Evolutionary conservation across 1,284 basidiomycete species (phyloP).

Genomic region (Irpex sp.): DNA sequence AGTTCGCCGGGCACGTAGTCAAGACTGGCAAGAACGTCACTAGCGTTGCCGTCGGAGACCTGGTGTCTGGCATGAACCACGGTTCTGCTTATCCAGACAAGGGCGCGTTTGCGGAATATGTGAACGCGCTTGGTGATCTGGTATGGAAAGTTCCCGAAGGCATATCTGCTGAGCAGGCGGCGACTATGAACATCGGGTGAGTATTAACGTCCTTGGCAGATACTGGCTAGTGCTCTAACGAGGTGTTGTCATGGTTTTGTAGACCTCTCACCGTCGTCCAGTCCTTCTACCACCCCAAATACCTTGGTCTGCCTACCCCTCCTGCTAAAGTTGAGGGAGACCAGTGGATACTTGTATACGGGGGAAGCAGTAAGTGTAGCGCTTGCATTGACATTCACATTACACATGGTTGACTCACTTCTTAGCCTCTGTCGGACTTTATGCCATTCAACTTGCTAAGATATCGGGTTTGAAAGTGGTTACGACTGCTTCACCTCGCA

Average conservation of each 20-base stretch:
- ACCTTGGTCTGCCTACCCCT: conserved; percentile 24
- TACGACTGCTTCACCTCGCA: conserved; percentile 36
- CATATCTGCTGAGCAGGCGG: conserved; percentile 32
- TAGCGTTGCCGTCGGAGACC: conserved; percentile 17
- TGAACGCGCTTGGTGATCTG: conserved; percentile 28
- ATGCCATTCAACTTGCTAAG: conserved; percentile 41
- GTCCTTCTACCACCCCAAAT: conserved; percentile 26
- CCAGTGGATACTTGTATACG: conserved; percentile 28
- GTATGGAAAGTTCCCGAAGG: conserved; percentile 29
- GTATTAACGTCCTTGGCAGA: conserved; percentile 5
- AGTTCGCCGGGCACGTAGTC: conserved; percentile 20
- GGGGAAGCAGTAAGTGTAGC: conserved; percentile 26
- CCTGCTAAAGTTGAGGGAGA: conserved; percentile 16
- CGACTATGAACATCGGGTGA: conserved; percentile 34
- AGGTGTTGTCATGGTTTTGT: neutral
- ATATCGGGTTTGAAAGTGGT: conserved; percentile 37
- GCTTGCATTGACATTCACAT: neutral
- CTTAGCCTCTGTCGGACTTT: conserved; percentile 37
- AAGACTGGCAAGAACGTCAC: conserved; percentile 20
- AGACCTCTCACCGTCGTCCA: conserved; percentile 33
- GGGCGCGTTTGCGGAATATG: conserved; percentile 38
- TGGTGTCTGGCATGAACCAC: conserved; percentile 20
- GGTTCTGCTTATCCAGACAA: conserved; percentile 18
- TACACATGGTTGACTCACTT: neutral
- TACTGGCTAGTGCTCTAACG: neutral